Conservation (phyloP, 305 asterid species). For the Stenogyne calaminthoides region DNA sequence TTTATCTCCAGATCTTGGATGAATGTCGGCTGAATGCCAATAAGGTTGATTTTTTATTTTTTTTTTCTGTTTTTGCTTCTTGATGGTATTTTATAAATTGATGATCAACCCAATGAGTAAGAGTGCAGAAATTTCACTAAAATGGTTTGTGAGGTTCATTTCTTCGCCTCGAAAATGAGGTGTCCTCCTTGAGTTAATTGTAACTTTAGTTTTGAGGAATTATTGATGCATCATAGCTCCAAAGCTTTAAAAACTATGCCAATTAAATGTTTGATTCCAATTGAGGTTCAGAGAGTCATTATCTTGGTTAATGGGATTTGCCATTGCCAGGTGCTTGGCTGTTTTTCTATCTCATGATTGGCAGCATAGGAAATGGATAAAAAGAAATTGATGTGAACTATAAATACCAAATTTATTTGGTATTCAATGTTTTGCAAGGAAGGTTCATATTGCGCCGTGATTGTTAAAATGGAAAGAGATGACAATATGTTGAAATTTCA, state of each 20-base stretch:
- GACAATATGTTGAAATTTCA: background rate
- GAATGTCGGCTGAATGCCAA: background rate
- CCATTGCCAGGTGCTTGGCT: background rate
- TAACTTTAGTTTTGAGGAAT: background rate
- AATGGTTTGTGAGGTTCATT: no score
- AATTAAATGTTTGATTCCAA: background rate
- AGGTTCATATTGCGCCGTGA: background rate
- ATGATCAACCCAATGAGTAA: no score
- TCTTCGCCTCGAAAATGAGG: no score
- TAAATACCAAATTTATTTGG: background rate
- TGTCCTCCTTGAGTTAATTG: background rate
- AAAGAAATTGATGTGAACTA: no score
- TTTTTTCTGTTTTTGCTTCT: background rate
- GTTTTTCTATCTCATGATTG: background rate
- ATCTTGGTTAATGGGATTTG: background rate
- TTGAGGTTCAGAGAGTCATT: background rate
- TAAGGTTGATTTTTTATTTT: background rate
- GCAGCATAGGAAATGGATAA: no score
- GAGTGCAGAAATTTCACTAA: no score
- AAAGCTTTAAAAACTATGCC: background rate
- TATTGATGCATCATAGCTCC: background rate
- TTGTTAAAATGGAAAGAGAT: background rate
- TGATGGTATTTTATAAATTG: no score
- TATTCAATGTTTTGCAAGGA: background rate
- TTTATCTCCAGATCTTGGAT: slow-evolving; percentile 12